phyloP scores from a whole-genome alignment of 495 filamentous ascomycete genomes.

The Rusavskia elegans region DNA sequence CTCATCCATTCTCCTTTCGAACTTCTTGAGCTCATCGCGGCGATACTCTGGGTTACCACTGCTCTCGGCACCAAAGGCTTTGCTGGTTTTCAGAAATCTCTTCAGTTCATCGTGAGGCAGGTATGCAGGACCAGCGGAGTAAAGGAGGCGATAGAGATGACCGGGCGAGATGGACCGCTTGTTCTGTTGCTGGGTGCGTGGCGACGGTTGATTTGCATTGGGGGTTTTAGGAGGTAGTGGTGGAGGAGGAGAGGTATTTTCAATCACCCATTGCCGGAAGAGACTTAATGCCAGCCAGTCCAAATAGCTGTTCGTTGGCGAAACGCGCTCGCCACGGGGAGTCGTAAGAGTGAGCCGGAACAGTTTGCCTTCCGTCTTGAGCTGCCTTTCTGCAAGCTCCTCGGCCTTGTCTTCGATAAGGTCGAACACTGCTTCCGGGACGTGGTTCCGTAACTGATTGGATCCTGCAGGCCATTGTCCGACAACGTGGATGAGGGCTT shows the following conservation, averaged over 20 bases:
- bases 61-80: not conserved
- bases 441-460: conserved; percentile 52
- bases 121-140: conserved; percentile 44
- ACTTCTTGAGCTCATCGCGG: conserved; percentile 61
- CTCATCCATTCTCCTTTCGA: conserved; percentile 76
- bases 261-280: conserved; percentile 82
- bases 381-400: conserved; percentile 57
- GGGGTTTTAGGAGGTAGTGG: conserved; percentile 27
- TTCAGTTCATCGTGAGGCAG: conserved; percentile 77
- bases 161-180: conserved; percentile 25
- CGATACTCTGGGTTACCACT: conserved; percentile 27
- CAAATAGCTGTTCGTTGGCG: conserved; percentile 57
- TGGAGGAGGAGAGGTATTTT: conserved; percentile 61
- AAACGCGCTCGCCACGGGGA: conserved; percentile 64
- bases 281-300: conserved; percentile 77
- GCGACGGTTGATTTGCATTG: conserved; percentile 10
- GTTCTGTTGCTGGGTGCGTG: conserved; percentile 5
- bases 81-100: conserved; percentile 50
- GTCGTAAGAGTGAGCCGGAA: conserved; percentile 69
- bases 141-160: conserved; percentile 57
- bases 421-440: conserved; percentile 61
- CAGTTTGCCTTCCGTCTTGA: conserved; percentile 55
- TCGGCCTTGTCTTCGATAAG: conserved; percentile 83
- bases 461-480: conserved; percentile 77
- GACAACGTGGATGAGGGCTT: conserved; percentile 81